Base-by-base conservation (phyloP, 176 grass and related monocot species). In the Chloris gayana region DNA sequence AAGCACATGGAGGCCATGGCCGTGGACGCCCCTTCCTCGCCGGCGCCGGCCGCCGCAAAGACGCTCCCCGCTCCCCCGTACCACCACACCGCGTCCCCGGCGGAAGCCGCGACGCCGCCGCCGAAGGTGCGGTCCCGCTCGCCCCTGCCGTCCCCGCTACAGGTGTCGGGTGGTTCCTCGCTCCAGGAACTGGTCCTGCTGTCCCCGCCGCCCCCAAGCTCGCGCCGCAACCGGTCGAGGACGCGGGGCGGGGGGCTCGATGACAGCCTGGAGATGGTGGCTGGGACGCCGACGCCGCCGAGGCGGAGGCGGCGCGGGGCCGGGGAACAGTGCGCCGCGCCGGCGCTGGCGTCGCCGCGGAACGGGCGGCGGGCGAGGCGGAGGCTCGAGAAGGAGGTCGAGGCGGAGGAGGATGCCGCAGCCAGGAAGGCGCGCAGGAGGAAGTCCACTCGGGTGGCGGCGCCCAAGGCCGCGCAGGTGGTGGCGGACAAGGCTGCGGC, bases 381-480 rank as follows among this genome's bases (percentile, higher is more conserved):
- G 51, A 70, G 92, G 81, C 68, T 98, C 62, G 96, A 98, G 77
- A 98, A 86, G 82, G 96, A 98, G 35, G 50, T 58, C 41, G 79
- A 89, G 24, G 73, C 30, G 22, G 80, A 78, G 25, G 96, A 93
- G 21, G 95, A 89, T 13, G 85, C 80, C 4, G 31, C 75, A 1
- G 25, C 72, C 2, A 70, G 71, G 74, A 93, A 65, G 75, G 86
- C 85, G 25, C 80, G 84, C 39, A 88, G 84, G 76, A 85, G 89
- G 75, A 93, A 71, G 76, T 78, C 83, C 59, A 83, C 65, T 1
- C 66, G 64, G 31, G 58, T 29, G 19, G 61, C 32, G 35, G 59
- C 66, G 12, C 14, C 73, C 21, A 87, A 86, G 61, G 15, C 34
- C 1, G 70, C 76, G 14, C 35, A 51, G 11, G 64, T 44, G 9